Evolutionary conservation across 225 moss, liverwort and hornwort species (phyloP).

Genomic region (Pseudisothecium myosuroides): DNA sequence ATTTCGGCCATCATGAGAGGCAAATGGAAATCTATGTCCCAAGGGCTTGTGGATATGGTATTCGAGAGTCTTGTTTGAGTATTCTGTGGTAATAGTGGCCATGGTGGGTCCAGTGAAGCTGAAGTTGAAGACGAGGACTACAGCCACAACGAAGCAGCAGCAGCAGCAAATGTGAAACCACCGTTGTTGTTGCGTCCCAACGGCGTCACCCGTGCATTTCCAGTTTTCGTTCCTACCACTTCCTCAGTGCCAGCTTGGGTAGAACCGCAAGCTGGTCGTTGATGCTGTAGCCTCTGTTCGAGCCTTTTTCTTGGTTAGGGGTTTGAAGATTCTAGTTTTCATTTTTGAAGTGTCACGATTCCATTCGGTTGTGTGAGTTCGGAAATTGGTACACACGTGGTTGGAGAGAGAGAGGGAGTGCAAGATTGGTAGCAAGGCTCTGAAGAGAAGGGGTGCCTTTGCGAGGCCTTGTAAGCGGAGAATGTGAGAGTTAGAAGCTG

Average conservation of each 20-base stretch:
- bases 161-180: not conserved
- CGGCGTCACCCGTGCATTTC: not conserved
- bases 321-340: not conserved
- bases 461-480: not conserved
- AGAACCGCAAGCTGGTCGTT: not conserved
- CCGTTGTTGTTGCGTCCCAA: not conserved
- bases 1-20: not conserved
- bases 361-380: not conserved
- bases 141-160: not conserved
- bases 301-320: not conserved
- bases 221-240: not conserved
- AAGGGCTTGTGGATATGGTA: not conserved
- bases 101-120: not conserved
- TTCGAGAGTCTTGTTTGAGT: conserved; percentile 6
- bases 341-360: not conserved
- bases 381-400: not conserved
- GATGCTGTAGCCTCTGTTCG: not conserved
- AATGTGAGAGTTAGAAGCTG: not conserved
- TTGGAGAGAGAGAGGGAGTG: not conserved
- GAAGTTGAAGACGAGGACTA: not conserved
- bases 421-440: not conserved
- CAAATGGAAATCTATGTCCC: not conserved
- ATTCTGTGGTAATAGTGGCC: not conserved
- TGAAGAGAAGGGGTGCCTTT: not conserved
- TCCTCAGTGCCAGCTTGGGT: not conserved